Evolutionary conservation across 1,284 basidiomycete species (phyloP).

Genomic region (Cutaneotrichosporon spelunceum): DNA sequence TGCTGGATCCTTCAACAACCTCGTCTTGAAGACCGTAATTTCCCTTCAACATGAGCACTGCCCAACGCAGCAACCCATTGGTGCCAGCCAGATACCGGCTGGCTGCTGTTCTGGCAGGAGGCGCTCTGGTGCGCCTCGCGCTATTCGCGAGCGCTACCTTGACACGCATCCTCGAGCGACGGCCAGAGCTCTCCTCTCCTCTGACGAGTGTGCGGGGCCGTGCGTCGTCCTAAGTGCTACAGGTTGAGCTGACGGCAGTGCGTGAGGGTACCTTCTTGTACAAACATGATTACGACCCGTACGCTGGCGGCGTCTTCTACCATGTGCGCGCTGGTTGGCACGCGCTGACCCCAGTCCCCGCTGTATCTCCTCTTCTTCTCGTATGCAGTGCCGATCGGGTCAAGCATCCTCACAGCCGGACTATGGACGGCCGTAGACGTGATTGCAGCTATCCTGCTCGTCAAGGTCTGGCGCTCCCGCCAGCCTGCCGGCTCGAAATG

Average conservation of each 20-base stretch:
- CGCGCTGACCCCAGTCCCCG: constrained; percentile 62
- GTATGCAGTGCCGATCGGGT: constrained; percentile 58
- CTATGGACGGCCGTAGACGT: constrained; percentile 71
- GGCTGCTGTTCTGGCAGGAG: constrained; percentile 5
- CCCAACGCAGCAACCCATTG: background rate
- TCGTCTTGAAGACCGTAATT: background rate
- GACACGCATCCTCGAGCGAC: constrained; percentile 43
- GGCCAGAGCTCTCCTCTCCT: constrained; percentile 75
- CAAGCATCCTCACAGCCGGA: constrained; percentile 56
- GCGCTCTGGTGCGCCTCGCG: constrained; percentile 35
- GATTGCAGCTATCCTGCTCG: constrained; percentile 62
- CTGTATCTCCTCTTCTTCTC: constrained; percentile 73
- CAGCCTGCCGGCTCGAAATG: background rate
- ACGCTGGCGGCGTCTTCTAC: constrained; percentile 75
- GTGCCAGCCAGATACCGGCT: background rate
- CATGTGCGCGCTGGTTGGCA: constrained; percentile 60
- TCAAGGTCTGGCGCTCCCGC: constrained; percentile 19
- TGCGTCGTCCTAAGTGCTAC: constrained; percentile 24
- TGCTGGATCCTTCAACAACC: background rate
- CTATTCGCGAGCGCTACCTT: constrained; percentile 27
- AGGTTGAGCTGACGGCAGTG: constrained; percentile 56
- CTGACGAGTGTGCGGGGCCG: constrained; percentile 64
- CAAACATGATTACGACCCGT: constrained; percentile 70
- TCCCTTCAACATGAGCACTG: background rate
- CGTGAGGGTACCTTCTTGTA: constrained; percentile 80